phyloP scores from a whole-genome alignment of 2,329 filamentous ascomycete genomes.

The Sporothrix pseudoabietina region DNA sequence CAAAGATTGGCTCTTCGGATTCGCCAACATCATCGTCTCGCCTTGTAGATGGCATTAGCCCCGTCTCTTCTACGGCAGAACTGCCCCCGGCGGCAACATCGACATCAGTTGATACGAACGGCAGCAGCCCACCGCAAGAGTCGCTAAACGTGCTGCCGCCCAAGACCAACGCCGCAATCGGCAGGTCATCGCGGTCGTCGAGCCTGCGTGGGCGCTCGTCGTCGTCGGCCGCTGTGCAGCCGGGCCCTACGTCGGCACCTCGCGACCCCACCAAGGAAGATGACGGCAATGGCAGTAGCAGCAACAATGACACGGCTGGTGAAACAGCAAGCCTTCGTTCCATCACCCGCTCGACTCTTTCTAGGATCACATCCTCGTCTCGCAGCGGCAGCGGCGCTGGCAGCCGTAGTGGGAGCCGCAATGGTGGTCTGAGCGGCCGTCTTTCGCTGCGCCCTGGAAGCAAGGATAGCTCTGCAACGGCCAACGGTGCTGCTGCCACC shows the following conservation, averaged over 20 bases:
- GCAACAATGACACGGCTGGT: slow-evolving; percentile 45
- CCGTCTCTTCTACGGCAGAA: slow-evolving; percentile 52
- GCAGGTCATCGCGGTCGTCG: slow-evolving; percentile 12
- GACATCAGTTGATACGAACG: background rate
- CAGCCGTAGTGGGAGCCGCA: slow-evolving; percentile 34
- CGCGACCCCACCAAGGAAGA: slow-evolving; percentile 33
- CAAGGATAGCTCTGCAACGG: slow-evolving; percentile 20
- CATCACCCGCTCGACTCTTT: slow-evolving; percentile 58
- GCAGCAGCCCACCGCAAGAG: background rate
- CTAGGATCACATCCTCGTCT: slow-evolving; percentile 47
- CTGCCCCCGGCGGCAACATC: slow-evolving; percentile 43
- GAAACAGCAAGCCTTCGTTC: slow-evolving; percentile 59
- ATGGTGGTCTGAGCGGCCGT: slow-evolving; percentile 13
- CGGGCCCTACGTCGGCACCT: slow-evolving; percentile 38
- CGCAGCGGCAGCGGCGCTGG: slow-evolving; percentile 39
- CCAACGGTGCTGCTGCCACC: too few species aligned
- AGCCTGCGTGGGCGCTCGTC: slow-evolving; percentile 28
- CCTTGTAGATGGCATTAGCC: slow-evolving; percentile 41
- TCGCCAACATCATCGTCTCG: background rate
- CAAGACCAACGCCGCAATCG: background rate
- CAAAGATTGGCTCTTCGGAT: slow-evolving; percentile 40
- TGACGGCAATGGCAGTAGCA: slow-evolving; percentile 41
- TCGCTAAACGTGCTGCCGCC: background rate
- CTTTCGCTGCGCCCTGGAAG: slow-evolving; percentile 18
- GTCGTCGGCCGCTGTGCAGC: slow-evolving; percentile 28